phyloP scores from a whole-genome alignment of 73 alveolate species.

The Blepharisma stoltei region DNA sequence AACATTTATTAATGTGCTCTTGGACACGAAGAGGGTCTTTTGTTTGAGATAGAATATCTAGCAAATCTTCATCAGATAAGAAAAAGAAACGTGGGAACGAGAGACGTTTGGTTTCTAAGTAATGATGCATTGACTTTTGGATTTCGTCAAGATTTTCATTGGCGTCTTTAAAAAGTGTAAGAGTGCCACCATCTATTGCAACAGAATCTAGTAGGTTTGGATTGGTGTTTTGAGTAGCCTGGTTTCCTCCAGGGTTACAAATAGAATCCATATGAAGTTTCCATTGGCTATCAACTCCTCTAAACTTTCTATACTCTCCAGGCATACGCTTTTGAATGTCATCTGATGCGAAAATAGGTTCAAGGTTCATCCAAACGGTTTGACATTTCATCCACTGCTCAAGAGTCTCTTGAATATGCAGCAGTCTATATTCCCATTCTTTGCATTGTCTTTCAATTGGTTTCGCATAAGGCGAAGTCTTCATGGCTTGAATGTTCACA shows the following conservation, averaged over 20 bases:
- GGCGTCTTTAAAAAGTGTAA: constrained; percentile 75
- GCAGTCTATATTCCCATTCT: constrained; percentile 69
- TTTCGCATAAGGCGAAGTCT: constrained; percentile 68
- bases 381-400: constrained; percentile 90
- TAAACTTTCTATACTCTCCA: constrained; percentile 56
- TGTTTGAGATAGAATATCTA: constrained; percentile 94
- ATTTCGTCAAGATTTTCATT: constrained; percentile 94
- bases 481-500: constrained; percentile 67
- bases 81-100: constrained; percentile 95
- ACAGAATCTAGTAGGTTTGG: constrained; percentile 50
- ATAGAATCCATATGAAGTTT: constrained; percentile 73
- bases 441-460: constrained; percentile 79
- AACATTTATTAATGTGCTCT: constrained; percentile 95
- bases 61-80: constrained; percentile 96
- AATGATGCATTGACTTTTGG: constrained; percentile 94
- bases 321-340: constrained; percentile 92
- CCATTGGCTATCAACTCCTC: constrained; percentile 93
- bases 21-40: constrained; percentile 95
- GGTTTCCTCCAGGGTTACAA: constrained; percentile 80
- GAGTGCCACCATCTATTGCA: constrained; percentile 60
- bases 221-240: constrained; percentile 37
- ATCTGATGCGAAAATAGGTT: constrained; percentile 98
- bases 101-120: constrained; percentile 95
- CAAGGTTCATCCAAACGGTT: constrained; percentile 98
- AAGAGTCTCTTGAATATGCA: constrained; percentile 71